These are phyloP conservation scores for Colletotrichum sublineola DNA, from an alignment of 2,329 filamentous ascomycete genomes.

Conservation along the genomic window DNA sequence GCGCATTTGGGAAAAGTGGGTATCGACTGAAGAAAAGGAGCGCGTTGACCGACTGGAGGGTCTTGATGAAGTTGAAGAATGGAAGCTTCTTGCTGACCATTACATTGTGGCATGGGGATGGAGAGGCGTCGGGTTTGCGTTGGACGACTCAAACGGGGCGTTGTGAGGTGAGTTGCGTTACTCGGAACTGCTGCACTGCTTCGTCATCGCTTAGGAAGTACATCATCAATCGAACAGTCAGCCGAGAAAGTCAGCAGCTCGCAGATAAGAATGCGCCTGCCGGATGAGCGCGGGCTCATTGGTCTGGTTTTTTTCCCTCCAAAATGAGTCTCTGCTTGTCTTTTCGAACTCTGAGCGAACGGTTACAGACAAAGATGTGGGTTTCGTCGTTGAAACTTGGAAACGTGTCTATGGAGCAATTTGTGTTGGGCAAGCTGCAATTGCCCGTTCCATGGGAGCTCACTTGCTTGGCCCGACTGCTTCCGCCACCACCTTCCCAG, in stretches of 20 bases:
- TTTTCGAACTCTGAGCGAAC: not conserved
- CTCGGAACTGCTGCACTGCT: not conserved
- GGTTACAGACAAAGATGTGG: not conserved
- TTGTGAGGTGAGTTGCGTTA: conserved; percentile 6
- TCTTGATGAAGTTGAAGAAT: conserved; percentile 95
- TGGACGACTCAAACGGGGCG: conserved; percentile 15
- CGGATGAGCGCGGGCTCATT: not conserved
- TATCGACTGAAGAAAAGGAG: conserved; percentile 78
- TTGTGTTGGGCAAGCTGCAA: not conserved
- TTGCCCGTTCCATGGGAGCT: not conserved
- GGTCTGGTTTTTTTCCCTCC: not conserved
- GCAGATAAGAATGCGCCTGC: not conserved
- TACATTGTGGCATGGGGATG: conserved; percentile 94
- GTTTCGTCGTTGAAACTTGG: not conserved
- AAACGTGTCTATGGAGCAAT: not conserved
- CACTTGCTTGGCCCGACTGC: not conserved
- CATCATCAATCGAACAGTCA: not conserved
- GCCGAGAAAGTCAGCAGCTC: not conserved
- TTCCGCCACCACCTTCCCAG: conserved; percentile 20
- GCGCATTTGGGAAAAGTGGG: conserved; percentile 82
- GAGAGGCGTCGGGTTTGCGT: conserved; percentile 64
- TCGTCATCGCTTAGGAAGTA: not conserved
- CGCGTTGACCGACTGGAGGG: conserved; percentile 85
- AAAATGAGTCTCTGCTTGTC: conserved; percentile 6
- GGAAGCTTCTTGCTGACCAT: conserved; percentile 86